phyloP scores from a whole-genome alignment of 2,329 filamentous ascomycete species.

The Scorias spongiosa region DNA sequence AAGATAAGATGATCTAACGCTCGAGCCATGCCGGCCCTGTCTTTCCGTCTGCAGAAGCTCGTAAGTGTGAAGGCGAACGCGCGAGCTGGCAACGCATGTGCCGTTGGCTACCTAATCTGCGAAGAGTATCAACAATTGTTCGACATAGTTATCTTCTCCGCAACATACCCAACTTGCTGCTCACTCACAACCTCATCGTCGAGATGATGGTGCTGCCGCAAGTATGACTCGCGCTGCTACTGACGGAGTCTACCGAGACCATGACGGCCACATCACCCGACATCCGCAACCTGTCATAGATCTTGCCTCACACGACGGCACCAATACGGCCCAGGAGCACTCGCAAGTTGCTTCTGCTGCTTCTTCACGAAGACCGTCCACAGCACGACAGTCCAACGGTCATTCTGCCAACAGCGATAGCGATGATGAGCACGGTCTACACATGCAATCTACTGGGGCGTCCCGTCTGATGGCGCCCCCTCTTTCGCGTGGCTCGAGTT shows the following conservation, averaged over 20 bases:
- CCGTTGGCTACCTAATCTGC: no score
- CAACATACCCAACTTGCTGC: no score
- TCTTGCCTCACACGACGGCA: neutral
- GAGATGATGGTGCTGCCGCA: neutral
- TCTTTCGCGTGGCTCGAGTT: neutral
- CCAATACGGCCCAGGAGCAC: neutral
- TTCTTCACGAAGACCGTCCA: constrained; percentile 4
- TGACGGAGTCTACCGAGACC: neutral
- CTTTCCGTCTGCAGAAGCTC: no score
- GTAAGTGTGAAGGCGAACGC: no score
- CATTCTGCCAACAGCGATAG: constrained; percentile 16
- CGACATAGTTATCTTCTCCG: no score
- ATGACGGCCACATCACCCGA: neutral
- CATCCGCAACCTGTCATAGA: constrained; percentile 1
- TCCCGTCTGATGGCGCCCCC: constrained; percentile 4
- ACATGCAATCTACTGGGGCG: neutral
- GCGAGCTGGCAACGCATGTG: no score
- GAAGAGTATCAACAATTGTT: no score
- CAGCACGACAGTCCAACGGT: constrained; percentile 7
- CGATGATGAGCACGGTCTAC: constrained; percentile 2
- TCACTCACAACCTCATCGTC: neutral
- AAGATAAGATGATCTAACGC: no score
- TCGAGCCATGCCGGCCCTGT: no score
- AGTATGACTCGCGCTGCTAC: neutral
- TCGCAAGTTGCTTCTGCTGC: neutral